A percentile compares a stretch with the other conserved stretches of the same genome.
Evolutionary conservation across 2,329 filamentous ascomycete genomes (phyloP).

Genomic region (Pyricularia sp.): DNA sequence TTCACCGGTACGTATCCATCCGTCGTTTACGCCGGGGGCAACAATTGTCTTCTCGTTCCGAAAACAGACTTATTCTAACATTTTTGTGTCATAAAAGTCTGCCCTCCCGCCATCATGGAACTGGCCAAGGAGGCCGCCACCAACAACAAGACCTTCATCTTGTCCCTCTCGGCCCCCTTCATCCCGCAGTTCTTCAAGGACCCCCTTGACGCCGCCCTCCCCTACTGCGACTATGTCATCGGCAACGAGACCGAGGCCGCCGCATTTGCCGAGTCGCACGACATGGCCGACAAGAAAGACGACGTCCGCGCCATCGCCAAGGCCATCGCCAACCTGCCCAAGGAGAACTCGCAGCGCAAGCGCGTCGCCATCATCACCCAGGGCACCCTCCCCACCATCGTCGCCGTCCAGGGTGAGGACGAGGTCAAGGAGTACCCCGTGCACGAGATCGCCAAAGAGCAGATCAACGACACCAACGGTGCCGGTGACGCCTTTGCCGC

Average conservation of each 20-base stretch:
- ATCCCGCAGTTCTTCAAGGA: slow-evolving; percentile 98
- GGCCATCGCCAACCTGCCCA: slow-evolving; percentile 77
- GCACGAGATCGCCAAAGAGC: slow-evolving; percentile 62
- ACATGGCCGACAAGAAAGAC: slow-evolving; percentile 49
- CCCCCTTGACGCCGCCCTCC: slow-evolving; percentile 71
- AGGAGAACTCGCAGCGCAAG: slow-evolving; percentile 79
- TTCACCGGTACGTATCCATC: slow-evolving; percentile 50
- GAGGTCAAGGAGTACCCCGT: slow-evolving; percentile 72
- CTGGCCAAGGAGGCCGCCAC: slow-evolving; percentile 82
- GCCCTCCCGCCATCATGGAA: slow-evolving; percentile 79
- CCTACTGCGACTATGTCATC: slow-evolving; percentile 93
- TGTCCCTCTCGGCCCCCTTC: slow-evolving; percentile 92
- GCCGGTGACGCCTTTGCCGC: slow-evolving; percentile 96
- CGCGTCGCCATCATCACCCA: slow-evolving; percentile 90
- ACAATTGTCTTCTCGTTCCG: neutral
- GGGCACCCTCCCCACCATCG: slow-evolving; percentile 82
- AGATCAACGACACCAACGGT: slow-evolving; percentile 95
- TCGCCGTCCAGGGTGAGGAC: slow-evolving; percentile 64
- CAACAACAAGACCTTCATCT: slow-evolving; percentile 84
- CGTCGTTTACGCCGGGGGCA: neutral
- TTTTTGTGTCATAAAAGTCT: slow-evolving; percentile 44
- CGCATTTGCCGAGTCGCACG: slow-evolving; percentile 76
- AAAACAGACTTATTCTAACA: neutral
- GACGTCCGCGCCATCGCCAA: slow-evolving; percentile 80
- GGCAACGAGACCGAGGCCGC: slow-evolving; percentile 95